Conservation (phyloP, 306 rosid species). For the Astragalus glycyphyllos region DNA sequence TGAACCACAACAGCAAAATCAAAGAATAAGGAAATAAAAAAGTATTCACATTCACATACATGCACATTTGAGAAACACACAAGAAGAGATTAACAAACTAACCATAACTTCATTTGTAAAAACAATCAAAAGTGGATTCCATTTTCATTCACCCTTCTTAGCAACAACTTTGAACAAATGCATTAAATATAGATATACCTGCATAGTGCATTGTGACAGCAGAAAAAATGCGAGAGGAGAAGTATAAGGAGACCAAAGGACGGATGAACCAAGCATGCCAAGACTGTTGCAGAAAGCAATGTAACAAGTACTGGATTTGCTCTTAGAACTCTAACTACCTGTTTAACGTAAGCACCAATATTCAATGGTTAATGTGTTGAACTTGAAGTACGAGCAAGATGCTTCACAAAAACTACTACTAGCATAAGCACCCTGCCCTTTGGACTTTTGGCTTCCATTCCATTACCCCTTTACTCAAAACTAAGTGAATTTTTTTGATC, state of each 20-base stretch:
- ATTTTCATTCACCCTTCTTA: slow-evolving; percentile 13
- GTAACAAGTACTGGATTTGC: slow-evolving; percentile 67
- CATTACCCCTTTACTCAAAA: slow-evolving; percentile 28
- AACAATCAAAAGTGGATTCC: slow-evolving; percentile 9
- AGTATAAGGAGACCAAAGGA: slow-evolving; percentile 76
- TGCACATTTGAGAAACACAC: slow-evolving; percentile 4
- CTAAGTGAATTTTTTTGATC: no score
- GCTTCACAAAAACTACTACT: slow-evolving; percentile 10
- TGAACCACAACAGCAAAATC: background rate
- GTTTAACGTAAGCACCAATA: slow-evolving; percentile 46
- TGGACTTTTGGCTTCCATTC: slow-evolving; percentile 31
- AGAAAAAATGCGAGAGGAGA: slow-evolving; percentile 69
- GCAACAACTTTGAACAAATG: slow-evolving; percentile 16
- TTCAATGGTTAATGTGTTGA: slow-evolving; percentile 38
- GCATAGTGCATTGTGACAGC: slow-evolving; percentile 89
- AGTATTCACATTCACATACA: background rate
- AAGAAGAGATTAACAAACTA: background rate
- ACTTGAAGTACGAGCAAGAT: slow-evolving; percentile 18
- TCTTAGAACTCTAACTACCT: slow-evolving; percentile 76
- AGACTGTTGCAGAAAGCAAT: slow-evolving; percentile 65
- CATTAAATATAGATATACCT: slow-evolving; percentile 61
- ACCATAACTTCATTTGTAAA: background rate
- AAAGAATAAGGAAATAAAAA: background rate
- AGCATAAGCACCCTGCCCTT: slow-evolving; percentile 22
- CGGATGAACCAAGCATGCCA: slow-evolving; percentile 88